These are phyloP conservation scores for Cadophora malorum DNA, from an alignment of 2,329 filamentous ascomycete species.

Conservation along the genomic window DNA sequence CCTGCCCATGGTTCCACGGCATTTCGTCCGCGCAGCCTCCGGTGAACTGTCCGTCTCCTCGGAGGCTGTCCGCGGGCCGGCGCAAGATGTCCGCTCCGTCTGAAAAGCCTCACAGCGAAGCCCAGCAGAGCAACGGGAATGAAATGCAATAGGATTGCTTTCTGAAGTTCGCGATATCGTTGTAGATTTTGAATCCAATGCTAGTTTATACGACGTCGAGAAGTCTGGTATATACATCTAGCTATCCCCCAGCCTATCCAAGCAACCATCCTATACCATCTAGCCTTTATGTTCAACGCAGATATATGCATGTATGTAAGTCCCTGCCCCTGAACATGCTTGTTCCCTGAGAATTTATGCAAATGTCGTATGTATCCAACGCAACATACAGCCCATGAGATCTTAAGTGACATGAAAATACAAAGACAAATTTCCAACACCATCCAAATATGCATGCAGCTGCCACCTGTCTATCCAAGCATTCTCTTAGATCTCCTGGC, in stretches of 20 bases:
- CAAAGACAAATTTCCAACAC: background rate
- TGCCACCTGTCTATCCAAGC: background rate
- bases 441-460: background rate
- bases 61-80: background rate
- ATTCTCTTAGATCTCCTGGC: background rate
- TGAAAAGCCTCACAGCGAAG: background rate
- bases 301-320: background rate
- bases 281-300: background rate
- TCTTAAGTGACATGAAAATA: background rate
- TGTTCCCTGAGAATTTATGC: background rate
- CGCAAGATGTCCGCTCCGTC: background rate
- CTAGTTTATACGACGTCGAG: background rate
- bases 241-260: background rate
- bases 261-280: background rate
- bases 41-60: background rate
- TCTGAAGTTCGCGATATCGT: background rate
- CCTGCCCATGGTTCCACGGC: background rate
- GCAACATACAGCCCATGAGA: background rate
- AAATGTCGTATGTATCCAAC: background rate
- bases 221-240: background rate
- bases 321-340: background rate
- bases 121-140: background rate
- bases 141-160: background rate
- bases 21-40: background rate
- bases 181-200: background rate